Conservation (phyloP, 257 asterid species). For the Paraleonurus japonicus region DNA sequence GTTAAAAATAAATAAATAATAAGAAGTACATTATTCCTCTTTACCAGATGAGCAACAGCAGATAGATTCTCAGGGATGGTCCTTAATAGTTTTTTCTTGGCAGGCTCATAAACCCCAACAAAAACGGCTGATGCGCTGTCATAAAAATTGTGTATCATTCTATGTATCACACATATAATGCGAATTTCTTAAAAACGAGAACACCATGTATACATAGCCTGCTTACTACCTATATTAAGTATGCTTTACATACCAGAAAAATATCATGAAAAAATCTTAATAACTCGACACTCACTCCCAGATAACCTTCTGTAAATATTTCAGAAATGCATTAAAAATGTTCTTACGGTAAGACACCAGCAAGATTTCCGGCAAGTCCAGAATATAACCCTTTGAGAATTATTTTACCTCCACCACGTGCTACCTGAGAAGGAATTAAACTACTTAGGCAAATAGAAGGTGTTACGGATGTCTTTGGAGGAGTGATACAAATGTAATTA, state of each 20-base stretch:
- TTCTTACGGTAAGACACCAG: slow-evolving; percentile 96
- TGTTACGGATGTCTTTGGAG: neutral
- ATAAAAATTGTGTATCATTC: slow-evolving; percentile 25
- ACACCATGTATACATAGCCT: slow-evolving; percentile 9
- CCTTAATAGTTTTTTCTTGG: slow-evolving; percentile 79
- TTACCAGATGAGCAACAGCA: slow-evolving; percentile 96
- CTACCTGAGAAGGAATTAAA: slow-evolving; percentile 58
- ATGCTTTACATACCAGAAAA: neutral
- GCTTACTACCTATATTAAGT: neutral
- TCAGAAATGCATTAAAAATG: slow-evolving; percentile 20
- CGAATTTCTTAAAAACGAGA: neutral
- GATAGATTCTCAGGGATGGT: slow-evolving; percentile 78
- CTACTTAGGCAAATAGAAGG: slow-evolving; percentile 20
- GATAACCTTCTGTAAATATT: neutral
- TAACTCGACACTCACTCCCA: neutral
- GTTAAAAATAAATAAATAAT: neutral
- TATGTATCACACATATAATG: neutral
- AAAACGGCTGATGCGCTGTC: slow-evolving; percentile 95
- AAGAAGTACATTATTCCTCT: slow-evolving; percentile 32
- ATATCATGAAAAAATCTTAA: neutral
- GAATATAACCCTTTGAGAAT: slow-evolving; percentile 87
- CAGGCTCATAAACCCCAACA: slow-evolving; percentile 96
- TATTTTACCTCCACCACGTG: slow-evolving; percentile 87
- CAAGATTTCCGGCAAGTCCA: slow-evolving; percentile 93
- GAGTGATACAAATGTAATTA: slow-evolving; percentile 11